Base-by-base conservation (phyloP, 2,329 filamentous ascomycete genomes). In the Leptodontidium sp. region DNA sequence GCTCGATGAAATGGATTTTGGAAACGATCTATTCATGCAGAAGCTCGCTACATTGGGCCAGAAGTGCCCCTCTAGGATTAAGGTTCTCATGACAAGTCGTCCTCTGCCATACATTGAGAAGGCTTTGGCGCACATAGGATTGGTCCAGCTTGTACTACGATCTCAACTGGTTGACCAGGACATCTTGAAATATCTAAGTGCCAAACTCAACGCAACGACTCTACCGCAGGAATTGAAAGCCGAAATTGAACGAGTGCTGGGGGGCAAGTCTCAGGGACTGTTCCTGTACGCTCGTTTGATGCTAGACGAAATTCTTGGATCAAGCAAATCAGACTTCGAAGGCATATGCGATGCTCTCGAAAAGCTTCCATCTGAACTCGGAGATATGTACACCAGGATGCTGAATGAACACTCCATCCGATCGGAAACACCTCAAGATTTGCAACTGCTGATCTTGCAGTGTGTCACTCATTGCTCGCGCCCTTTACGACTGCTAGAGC, bases 1-100 rank as follows among this genome's bases (percentile, higher is more conserved):
- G 35, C 43, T 74, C n/a, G 80, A 77, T 1, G 72, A 73, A 59
- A 70, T 69, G 64, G 67, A 71, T 38, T 71, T 26, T 29, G 43
- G 50, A 17, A 35, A 64, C 26, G 62, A 64, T 6, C 7, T 11
- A 4, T 64, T 64, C 50, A 55, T 52, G 50, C n/a, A 29, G 15
- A 29, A 29, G 15, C 38, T 64, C 26, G 35, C 52, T 17, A n/a
- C 35, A 11, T 26, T 64, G 32, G 35, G 62, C 11, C 49, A 29
- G 40, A 26, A n/a, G 9, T 21, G 47, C 24, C 62, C 50, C 15
- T 24, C 26, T 4, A 38, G 3, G 26, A 57, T 57, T 12, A 64
- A 64, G 35, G 15, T 64, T 57, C 32, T 57, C n/a, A 38, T 55
- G 21, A 64, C 61, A 11, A 64, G 61, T 43, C 61, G 61, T 6